These are phyloP conservation scores for Vitis hybrid DNA, from an alignment of 177 flowering plant species.

Conservation along the genomic window DNA sequence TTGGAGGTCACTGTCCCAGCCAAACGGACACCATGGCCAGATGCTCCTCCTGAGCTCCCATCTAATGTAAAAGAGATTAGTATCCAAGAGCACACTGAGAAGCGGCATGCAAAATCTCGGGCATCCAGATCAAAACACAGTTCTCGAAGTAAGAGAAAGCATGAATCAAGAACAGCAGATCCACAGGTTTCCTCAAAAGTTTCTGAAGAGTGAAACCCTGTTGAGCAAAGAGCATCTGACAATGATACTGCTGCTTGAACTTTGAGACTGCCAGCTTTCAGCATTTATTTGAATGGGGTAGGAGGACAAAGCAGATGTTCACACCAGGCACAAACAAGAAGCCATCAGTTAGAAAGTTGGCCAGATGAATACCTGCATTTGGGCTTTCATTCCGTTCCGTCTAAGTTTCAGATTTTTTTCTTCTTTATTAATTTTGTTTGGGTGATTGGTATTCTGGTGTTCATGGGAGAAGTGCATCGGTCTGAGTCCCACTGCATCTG, in stretches of 20 bases:
- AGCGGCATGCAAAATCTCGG: slow-evolving; percentile 52
- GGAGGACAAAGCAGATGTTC: background rate
- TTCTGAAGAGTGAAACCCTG: slow-evolving; percentile 24
- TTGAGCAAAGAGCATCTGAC: background rate
- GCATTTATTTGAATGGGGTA: slow-evolving; percentile 7
- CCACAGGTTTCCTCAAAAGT: slow-evolving; percentile 37
- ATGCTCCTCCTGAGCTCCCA: slow-evolving; percentile 87
- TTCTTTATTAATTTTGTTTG: background rate
- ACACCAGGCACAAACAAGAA: slow-evolving; percentile 9
- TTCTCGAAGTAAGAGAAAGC: slow-evolving; percentile 69
- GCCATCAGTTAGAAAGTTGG: background rate
- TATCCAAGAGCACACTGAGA: slow-evolving; percentile 42
- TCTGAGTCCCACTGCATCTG: background rate
- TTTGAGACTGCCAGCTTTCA: slow-evolving; percentile 12
- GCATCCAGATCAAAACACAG: slow-evolving; percentile 53
- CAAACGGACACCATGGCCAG: slow-evolving; percentile 95
- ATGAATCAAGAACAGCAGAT: slow-evolving; percentile 41
- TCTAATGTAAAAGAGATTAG: slow-evolving; percentile 29
- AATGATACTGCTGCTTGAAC: slow-evolving; percentile 8
- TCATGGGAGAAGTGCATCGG: slow-evolving; percentile 5
- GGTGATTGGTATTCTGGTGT: slow-evolving; percentile 18
- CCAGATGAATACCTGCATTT: slow-evolving; percentile 13
- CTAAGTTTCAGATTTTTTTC: background rate
- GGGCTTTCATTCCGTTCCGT: background rate
- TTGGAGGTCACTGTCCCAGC: slow-evolving; percentile 87